Evolutionary conservation across 208 protist species (phyloP), one percentile per base, ranked within the genome.

Genomic region (Naegleria lovaniensis): DNA sequence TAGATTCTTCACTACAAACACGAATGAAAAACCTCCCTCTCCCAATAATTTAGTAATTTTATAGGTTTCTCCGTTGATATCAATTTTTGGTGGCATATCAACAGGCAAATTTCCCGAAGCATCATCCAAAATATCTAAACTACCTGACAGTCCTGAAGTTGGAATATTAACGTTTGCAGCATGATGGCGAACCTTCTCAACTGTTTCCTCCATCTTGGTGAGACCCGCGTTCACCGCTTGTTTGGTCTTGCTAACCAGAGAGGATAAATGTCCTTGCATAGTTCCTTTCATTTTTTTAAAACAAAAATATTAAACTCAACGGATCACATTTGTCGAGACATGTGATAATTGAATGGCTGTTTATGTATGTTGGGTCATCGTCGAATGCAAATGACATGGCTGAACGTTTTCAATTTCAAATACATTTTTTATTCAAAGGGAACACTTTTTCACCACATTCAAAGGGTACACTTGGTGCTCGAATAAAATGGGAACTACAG

Each of bases 11-110:
- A 89, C 85, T 5, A 67, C 9, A 67, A 67, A 89, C 38, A 89
- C 85, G 22, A 41, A 89, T 11, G n/a, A 41, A n/a, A 67, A 89
- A 67, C 85, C 85, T n/a, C 85, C 85, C 39, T 89, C 85, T 19
- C 51, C 85, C n/a, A 89, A 89, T 38, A 89, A 40, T 89, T 89
- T 89, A n/a, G n/a, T 16, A 52, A 89, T 38, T 43, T 40, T 38
- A 67, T 89, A 89, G 19, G 25, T 67, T 89, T 67, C n/a, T 67
- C 48, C 85, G 15, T 41, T 38, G 11, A 89, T 67, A 16, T 89
- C 48, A 16, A 67, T 33, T 19, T 5, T 89, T 29, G 0, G n/a
- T 41, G 41, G 85, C 16, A 89, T 25, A 39, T 89, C 48, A 9
- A 67, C 48, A 41, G 36, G 83, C 9, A 86, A 86, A 86, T 51